These are phyloP conservation scores for Rossbeevera mucosa DNA, from an alignment of 768 basidiomycete species.

Conservation along the genomic window DNA sequence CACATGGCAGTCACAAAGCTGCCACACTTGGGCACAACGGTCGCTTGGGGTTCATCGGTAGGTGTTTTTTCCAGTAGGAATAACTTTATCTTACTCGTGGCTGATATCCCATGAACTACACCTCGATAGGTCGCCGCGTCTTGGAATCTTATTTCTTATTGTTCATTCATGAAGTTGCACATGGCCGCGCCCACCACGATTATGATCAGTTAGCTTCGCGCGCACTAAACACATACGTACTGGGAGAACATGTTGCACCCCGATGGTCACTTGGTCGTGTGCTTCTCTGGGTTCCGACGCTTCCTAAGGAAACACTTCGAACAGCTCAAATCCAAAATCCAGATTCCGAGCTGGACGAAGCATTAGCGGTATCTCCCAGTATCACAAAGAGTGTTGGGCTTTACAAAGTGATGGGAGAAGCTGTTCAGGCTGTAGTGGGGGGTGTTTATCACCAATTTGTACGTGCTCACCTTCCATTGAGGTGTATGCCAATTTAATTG, in stretches of 20 bases:
- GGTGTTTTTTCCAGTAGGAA: not conserved
- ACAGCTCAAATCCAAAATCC: constrained; percentile 11
- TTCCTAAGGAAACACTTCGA: constrained; percentile 34
- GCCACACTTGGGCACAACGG: constrained; percentile 68
- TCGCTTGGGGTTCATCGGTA: constrained; percentile 69
- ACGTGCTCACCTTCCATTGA: constrained; percentile 33
- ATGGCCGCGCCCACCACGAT: constrained; percentile 46
- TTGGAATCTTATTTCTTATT: constrained; percentile 71
- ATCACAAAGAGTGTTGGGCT: constrained; percentile 57
- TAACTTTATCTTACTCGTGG: not conserved
- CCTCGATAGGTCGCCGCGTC: constrained; percentile 62
- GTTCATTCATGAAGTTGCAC: constrained; percentile 56
- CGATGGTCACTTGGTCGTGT: constrained; percentile 70
- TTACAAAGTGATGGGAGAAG: constrained; percentile 73
- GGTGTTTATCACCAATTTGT: constrained; percentile 80
- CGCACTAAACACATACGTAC: constrained; percentile 61
- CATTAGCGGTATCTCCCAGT: constrained; percentile 29
- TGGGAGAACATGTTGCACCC: constrained; percentile 72
- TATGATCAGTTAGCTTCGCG: constrained; percentile 53
- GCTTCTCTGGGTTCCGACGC: constrained; percentile 72
- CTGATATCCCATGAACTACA: not conserved
- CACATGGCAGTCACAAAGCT: constrained; percentile 70
- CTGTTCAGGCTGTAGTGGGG: constrained; percentile 72
- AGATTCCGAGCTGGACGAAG: constrained; percentile 26
- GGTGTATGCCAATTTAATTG: not conserved